phyloP scores from a whole-genome alignment of 164 flowering plant species.

The Cinnamomum chago region DNA sequence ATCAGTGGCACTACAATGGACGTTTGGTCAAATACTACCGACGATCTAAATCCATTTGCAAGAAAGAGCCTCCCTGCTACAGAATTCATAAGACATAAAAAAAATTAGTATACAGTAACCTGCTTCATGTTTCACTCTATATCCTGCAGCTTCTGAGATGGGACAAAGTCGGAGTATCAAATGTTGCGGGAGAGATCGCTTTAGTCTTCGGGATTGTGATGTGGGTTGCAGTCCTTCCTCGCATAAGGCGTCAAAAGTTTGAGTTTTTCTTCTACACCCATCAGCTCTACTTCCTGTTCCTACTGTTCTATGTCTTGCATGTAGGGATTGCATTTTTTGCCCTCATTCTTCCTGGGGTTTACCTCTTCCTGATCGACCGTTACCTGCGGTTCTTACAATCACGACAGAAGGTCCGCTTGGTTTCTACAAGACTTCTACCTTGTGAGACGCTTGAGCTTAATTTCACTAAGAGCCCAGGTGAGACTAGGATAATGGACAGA shows the following conservation, averaged over 20 bases:
- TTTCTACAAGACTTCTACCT: slow-evolving; percentile 63
- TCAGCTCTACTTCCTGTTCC: slow-evolving; percentile 61
- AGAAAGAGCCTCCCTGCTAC: too few relatives aligned
- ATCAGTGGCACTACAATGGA: too few relatives aligned
- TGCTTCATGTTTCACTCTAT: not conserved
- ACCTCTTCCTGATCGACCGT: slow-evolving; percentile 83
- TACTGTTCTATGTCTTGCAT: slow-evolving; percentile 72
- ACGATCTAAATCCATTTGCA: too few relatives aligned
- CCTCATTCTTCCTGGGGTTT: slow-evolving; percentile 78
- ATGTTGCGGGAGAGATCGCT: slow-evolving; percentile 73
- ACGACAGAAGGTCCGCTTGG: slow-evolving; percentile 36
- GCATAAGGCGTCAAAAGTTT: slow-evolving; percentile 53
- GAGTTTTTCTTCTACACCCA: slow-evolving; percentile 89
- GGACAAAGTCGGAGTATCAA: slow-evolving; percentile 43
- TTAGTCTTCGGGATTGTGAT: slow-evolving; percentile 43
- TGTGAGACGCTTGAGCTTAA: slow-evolving; percentile 72
- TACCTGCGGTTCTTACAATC: slow-evolving; percentile 78
- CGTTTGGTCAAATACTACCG: too few relatives aligned
- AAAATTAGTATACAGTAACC: not conserved
- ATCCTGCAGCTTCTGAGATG: slow-evolving; percentile 40
- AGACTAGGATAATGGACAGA: not conserved
- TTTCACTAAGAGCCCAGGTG: slow-evolving; percentile 67
- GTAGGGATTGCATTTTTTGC: slow-evolving; percentile 50
- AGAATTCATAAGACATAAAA: too few relatives aligned
- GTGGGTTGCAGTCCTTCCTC: slow-evolving; percentile 61